Percentiles rank a stretch among this genome's conserved stretches.
phyloP scores from a whole-genome alignment of 2,329 filamentous ascomycete genomes.

The Colletotrichum liaoningense region DNA sequence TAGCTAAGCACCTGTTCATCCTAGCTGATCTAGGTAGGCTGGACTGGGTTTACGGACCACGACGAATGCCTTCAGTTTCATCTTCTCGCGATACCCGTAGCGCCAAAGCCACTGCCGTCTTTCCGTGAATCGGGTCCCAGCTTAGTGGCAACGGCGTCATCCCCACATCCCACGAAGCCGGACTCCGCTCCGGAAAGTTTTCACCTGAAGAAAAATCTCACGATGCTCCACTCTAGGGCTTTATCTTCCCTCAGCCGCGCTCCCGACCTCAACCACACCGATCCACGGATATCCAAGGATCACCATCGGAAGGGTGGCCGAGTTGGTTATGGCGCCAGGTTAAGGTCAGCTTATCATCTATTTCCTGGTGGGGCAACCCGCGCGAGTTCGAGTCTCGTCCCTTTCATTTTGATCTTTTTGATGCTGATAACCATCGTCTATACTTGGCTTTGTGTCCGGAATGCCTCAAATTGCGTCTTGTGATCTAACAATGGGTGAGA shows the following conservation, averaged over 20 bases:
- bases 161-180: background rate
- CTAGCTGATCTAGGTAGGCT: background rate
- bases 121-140: background rate
- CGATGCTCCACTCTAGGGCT: background rate
- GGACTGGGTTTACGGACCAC: background rate
- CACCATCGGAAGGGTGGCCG: slow-evolving; percentile 31
- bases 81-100: background rate
- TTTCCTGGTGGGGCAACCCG: slow-evolving; percentile 36
- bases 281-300: background rate
- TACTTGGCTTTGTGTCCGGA: no score
- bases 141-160: background rate
- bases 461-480: no score
- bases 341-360: slow-evolving; percentile 36
- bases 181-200: background rate
- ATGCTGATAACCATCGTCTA: background rate
- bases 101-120: background rate
- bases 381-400: slow-evolving; percentile 36
- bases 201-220: background rate
- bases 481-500: no score
- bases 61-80: background rate
- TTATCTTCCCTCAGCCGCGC: background rate
- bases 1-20: no score
- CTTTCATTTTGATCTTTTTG: slow-evolving; percentile 26
- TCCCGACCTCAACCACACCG: background rate
- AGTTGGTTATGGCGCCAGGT: slow-evolving; percentile 37